phyloP scores from a whole-genome alignment of 495 filamentous ascomycete species.

The Sphaerosporella brunnea region DNA sequence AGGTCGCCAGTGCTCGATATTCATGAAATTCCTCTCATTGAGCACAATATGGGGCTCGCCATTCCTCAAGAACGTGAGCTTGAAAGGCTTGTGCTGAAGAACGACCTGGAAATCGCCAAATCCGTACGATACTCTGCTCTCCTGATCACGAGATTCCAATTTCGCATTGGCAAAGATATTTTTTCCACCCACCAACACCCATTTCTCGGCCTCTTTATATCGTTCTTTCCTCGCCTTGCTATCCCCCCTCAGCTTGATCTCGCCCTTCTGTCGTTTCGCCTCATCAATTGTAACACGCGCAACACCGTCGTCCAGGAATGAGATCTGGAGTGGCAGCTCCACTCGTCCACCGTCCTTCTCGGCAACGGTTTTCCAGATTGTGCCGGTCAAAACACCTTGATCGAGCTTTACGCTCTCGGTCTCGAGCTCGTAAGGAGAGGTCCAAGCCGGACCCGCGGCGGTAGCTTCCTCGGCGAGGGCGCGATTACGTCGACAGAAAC shows the following conservation, averaged over 20 bases:
- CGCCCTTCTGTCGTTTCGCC: slow-evolving; percentile 68
- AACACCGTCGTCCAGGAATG: slow-evolving; percentile 73
- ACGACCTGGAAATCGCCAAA: slow-evolving; percentile 55
- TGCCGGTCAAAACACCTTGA: slow-evolving; percentile 61
- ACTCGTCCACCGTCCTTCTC: slow-evolving; percentile 42
- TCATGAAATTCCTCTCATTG: slow-evolving; percentile 72
- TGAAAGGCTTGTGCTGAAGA: slow-evolving; percentile 67
- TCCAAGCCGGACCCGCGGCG: slow-evolving; percentile 47
- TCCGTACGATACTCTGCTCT: slow-evolving; percentile 66
- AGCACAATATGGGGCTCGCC: slow-evolving; percentile 68
- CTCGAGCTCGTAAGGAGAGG: slow-evolving; percentile 63
- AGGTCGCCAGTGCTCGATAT: slow-evolving; percentile 86
- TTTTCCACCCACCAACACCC: slow-evolving; percentile 67
- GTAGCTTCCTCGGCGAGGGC: slow-evolving; percentile 64
- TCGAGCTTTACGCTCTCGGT: slow-evolving; percentile 53
- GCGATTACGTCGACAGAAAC: slow-evolving; percentile 91
- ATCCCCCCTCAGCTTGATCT: slow-evolving; percentile 68
- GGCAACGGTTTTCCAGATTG: slow-evolving; percentile 54
- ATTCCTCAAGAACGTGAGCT: slow-evolving; percentile 66
- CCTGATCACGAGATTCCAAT: slow-evolving; percentile 32
- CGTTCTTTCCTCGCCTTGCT: slow-evolving; percentile 78
- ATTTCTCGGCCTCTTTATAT: slow-evolving; percentile 79
- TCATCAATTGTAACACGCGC: slow-evolving; percentile 81
- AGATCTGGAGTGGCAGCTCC: slow-evolving; percentile 63
- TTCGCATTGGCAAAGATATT: slow-evolving; percentile 49